A percentile compares a stretch with the other conserved stretches of the same genome.
These are phyloP conservation scores for Solanum sejunctum DNA, from an alignment of 257 asterid genomes.

Conservation along the genomic window DNA sequence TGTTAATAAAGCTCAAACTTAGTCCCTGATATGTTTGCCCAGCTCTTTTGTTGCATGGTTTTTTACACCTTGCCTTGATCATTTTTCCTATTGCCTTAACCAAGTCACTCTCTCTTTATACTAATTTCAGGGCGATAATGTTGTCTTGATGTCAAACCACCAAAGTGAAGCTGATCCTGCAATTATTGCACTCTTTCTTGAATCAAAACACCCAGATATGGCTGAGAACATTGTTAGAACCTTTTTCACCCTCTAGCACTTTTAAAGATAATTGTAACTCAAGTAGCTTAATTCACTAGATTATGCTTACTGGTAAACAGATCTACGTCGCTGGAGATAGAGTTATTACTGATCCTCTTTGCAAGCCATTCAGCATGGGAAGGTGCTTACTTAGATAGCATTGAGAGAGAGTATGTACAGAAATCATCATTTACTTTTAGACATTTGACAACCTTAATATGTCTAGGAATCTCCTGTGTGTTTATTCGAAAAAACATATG, in stretches of 20 bases:
- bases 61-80: slow-evolving; percentile 3
- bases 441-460: slow-evolving; percentile 2
- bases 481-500: slow-evolving; percentile 91
- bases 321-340: slow-evolving; percentile 93
- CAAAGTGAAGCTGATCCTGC: slow-evolving; percentile 99
- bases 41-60: slow-evolving; percentile 2
- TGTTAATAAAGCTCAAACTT: background rate
- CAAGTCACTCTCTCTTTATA: background rate
- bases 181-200: slow-evolving; percentile 69
- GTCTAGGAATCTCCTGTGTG: slow-evolving; percentile 84
- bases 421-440: background rate
- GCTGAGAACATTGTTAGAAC: slow-evolving; percentile 70
- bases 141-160: slow-evolving; percentile 87
- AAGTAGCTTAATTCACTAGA: slow-evolving; percentile 5
- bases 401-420: background rate
- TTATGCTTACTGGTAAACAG: slow-evolving; percentile 35
- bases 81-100: background rate
- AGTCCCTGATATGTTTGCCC: background rate
- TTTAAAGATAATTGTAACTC: background rate
- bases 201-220: slow-evolving; percentile 51
- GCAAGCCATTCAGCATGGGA: slow-evolving; percentile 99
- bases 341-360: slow-evolving; percentile 89
- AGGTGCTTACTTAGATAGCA: slow-evolving; percentile 36
- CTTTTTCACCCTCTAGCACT: background rate
- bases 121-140: slow-evolving; percentile 73